Evolutionary conservation across 345 rosid genomes (phyloP).

Genomic region (Dipteronia dyeriana): DNA sequence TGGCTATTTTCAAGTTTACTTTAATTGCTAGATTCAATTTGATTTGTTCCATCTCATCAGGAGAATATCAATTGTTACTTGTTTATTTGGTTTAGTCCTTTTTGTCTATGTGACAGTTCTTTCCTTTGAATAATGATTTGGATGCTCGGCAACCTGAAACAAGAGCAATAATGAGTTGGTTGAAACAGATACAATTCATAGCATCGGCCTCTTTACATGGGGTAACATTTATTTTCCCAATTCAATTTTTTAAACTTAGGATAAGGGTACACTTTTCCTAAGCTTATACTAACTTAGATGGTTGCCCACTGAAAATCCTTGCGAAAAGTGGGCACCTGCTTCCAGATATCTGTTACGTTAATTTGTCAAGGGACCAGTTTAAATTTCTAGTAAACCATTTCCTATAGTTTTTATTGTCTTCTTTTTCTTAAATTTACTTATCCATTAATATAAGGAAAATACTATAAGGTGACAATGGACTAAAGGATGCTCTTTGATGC

Average conservation of each 20-base stretch:
- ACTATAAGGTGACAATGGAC: no score
- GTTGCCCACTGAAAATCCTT: not conserved
- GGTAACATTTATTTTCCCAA: slow-evolving; percentile 44
- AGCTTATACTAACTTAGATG: not conserved
- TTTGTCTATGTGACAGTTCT: slow-evolving; percentile 55
- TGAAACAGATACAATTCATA: slow-evolving; percentile 67
- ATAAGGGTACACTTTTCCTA: not conserved
- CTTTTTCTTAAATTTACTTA: slow-evolving; percentile 1
- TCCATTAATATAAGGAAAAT: no score
- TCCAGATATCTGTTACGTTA: not conserved
- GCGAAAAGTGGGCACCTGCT: not conserved
- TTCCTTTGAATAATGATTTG: slow-evolving; percentile 62
- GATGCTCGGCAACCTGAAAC: slow-evolving; percentile 82
- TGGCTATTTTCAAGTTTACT: not conserved
- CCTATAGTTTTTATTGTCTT: not conserved
- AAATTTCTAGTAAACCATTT: not conserved
- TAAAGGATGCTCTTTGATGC: not conserved
- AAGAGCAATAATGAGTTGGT: slow-evolving; percentile 83
- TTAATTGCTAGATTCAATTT: slow-evolving; percentile 20
- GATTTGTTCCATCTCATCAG: not conserved
- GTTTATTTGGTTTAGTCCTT: slow-evolving; percentile 2
- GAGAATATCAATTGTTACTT: not conserved
- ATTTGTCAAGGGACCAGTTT: not conserved
- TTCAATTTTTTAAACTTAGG: slow-evolving; percentile 16
- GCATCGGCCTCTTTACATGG: slow-evolving; percentile 95